Conservation (phyloP, 2,329 filamentous ascomycete genomes). For the Fusarium haematococcum region DNA sequence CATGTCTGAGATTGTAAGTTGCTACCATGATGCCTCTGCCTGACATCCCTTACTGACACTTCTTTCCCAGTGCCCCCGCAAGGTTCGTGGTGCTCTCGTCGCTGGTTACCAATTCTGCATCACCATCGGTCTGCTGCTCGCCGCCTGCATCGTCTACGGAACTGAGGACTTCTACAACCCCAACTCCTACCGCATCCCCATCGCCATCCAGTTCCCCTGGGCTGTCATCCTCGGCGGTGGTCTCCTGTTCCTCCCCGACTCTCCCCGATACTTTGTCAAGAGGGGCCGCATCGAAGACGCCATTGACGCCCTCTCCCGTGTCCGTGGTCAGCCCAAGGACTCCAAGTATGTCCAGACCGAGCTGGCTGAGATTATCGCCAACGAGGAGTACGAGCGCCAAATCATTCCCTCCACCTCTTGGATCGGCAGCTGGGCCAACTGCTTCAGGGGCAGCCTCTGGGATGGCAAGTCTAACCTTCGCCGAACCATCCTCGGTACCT, state of each 20-base stretch:
- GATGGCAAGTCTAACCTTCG: constrained; percentile 53
- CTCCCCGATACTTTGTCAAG: constrained; percentile 38
- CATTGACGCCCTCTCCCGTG: constrained; percentile 24
- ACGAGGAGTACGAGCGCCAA: constrained; percentile 81
- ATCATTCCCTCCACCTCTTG: constrained; percentile 27
- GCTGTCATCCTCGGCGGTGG: constrained; percentile 35
- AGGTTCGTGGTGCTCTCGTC: constrained; percentile 36
- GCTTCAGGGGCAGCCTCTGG: constrained; percentile 48
- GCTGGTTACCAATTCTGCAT: constrained; percentile 41
- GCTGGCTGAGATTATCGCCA: constrained; percentile 72
- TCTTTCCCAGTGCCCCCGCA: constrained; percentile 27
- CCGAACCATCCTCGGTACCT: constrained; percentile 71
- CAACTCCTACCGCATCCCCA: constrained; percentile 34
- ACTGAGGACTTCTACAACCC: constrained; percentile 24
- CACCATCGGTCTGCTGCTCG: constrained; percentile 37
- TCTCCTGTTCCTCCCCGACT: constrained; percentile 38
- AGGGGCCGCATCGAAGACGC: constrained; percentile 32
- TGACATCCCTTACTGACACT: constrained; percentile 5
- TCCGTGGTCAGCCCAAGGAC: constrained; percentile 36
- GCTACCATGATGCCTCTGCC: constrained; percentile 85
- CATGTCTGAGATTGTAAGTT: constrained; percentile 42
- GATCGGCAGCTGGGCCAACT: constrained; percentile 36
- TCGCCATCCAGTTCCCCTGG: constrained; percentile 37
- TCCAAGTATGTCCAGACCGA: constrained; percentile 38
- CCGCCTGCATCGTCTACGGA: constrained; percentile 34